Evolutionary conservation across 345 rosid species (phyloP).

Genomic region (Mercurialis annua): DNA sequence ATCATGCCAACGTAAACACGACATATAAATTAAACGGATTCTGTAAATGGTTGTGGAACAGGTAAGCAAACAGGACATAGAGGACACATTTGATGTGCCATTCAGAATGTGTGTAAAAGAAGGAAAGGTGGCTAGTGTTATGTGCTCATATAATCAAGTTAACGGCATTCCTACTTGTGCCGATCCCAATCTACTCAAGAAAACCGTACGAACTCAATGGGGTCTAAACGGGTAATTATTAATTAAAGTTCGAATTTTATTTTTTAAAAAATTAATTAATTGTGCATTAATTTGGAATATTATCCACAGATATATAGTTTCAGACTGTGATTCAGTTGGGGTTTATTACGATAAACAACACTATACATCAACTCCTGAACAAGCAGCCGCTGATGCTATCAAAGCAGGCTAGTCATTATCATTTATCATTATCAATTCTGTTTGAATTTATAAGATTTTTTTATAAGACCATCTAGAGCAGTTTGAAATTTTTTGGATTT

Average conservation of each 20-base stretch:
- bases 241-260: too few species aligned
- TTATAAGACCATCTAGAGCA: too few species aligned
- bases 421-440: not conserved
- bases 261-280: too few species aligned
- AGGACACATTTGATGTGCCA: slow-evolving; percentile 34
- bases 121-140: slow-evolving; percentile 32
- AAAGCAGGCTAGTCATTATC: slow-evolving; percentile 54
- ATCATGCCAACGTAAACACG: too few species aligned
- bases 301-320: slow-evolving; percentile 26
- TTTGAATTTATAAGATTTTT: too few species aligned
- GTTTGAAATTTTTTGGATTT: not conserved
- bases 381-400: slow-evolving; percentile 78
- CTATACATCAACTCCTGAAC: slow-evolving; percentile 32
- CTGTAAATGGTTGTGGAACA: not conserved
- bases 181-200: slow-evolving; percentile 26
- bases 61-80: slow-evolving; percentile 36
- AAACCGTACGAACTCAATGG: slow-evolving; percentile 30
- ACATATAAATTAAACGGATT: too few species aligned
- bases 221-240: slow-evolving; percentile 22
- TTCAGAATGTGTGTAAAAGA: slow-evolving; percentile 30
- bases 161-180: slow-evolving; percentile 37
- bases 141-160: slow-evolving; percentile 38
- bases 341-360: slow-evolving; percentile 28
- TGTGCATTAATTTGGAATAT: not conserved
- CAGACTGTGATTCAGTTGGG: slow-evolving; percentile 35